Conservation (phyloP, 768 basidiomycete genomes). For the Piloderma croceum region DNA sequence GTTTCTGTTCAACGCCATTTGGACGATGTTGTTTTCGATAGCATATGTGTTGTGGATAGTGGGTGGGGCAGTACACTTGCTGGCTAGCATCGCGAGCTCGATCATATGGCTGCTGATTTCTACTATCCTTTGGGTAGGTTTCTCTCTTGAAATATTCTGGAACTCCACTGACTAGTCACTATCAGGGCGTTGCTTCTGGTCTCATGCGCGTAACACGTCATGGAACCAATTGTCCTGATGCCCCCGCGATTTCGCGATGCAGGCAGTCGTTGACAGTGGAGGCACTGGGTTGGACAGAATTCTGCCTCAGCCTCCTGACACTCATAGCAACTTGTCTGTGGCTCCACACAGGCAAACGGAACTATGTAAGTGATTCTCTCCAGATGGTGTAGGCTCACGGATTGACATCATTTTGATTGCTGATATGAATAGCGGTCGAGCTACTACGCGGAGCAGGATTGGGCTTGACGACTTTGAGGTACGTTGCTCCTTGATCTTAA, state of each 20-base stretch:
- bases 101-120: conserved; percentile 68
- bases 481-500: too few species aligned
- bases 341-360: conserved; percentile 36
- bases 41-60: conserved; percentile 70
- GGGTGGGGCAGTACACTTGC: conserved; percentile 56
- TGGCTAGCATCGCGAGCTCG: conserved; percentile 76
- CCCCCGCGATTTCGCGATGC: conserved; percentile 54
- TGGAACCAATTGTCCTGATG: conserved; percentile 53
- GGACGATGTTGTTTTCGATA: conserved; percentile 69
- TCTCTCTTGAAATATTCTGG: neutral
- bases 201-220: conserved; percentile 59
- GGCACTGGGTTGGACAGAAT: conserved; percentile 72
- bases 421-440: too few species aligned
- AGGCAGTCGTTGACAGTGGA: conserved; percentile 69
- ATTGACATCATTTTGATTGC: too few species aligned
- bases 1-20: conserved; percentile 59
- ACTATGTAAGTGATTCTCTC: conserved; percentile 21
- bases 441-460: too few species aligned
- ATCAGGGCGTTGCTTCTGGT: conserved; percentile 62
- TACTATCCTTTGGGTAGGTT: conserved; percentile 59
- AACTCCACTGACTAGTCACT: conserved; percentile 1
- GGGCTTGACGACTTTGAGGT: too few species aligned
- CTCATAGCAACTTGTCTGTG: conserved; percentile 51
- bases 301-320: conserved; percentile 54
- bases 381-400: neutral